Base-by-base conservation (phyloP, 1,284 basidiomycete species). In the Ustanciosporium gigantosporum region DNA sequence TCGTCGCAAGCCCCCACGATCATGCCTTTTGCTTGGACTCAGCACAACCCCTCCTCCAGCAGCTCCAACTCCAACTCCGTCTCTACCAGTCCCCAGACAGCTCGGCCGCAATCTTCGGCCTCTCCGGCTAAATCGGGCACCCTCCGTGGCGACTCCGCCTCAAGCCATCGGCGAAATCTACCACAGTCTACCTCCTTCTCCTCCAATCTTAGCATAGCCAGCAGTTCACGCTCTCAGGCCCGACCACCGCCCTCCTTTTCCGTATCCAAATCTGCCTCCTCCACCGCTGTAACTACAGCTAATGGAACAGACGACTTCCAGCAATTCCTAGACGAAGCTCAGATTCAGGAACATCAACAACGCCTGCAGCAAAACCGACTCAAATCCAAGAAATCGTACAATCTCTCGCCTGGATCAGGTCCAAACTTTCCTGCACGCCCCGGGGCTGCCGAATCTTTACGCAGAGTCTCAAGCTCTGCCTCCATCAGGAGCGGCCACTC, bases 271-370 rank as follows among this genome's bases (percentile, higher is more conserved):
- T 39, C 56, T 17, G 42, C 61, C 17, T 47, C 46, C 7, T 51
- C 56, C 4, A 47, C 56, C 6, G 55, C 61, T 0, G 32, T 55
- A 13, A 47, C 41, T 15, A 59, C 42, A 19, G 22, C 50, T 7
- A 47, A 59, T 17, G 50, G 53, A 29, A 57, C 40, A 36, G 50
- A 58, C 43, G 53, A 64, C 35, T 57, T 53, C 31, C 48, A 44
- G 7, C 42, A 41, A 29, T 53, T 55, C 20, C 29, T 55, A 16
- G 46, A 55, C 32, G 36, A 55, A 31, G 49, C 50, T 1, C 53
- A 50, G 23, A 49, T 50, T 14, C 32, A 29, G 27, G 53, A 57
- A 11, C 40, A 47, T 14, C 42, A 22, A 1, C 29, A 37, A 5
- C 45, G 45, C 11, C 48, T 37, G 16, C 27, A 40, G 9, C 35